phyloP scores from a whole-genome alignment of 1,284 basidiomycete species.

The Anthracocystis setariae region DNA sequence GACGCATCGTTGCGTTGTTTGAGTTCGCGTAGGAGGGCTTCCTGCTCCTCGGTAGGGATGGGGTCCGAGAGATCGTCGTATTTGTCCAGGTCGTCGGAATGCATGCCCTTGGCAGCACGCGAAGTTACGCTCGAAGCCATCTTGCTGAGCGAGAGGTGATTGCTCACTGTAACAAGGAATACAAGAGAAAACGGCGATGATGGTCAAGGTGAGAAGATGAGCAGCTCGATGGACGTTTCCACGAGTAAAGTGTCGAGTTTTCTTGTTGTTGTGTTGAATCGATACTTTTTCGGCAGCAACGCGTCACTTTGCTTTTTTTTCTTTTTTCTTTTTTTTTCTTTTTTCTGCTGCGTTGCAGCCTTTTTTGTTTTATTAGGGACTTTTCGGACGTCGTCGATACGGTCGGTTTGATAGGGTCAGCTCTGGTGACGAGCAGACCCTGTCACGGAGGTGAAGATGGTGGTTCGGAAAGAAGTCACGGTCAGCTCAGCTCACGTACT shows the following conservation, averaged over 20 bases:
- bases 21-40: conserved; percentile 53
- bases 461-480: too few species aligned
- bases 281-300: conserved; percentile 18
- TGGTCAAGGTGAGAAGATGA: too few species aligned
- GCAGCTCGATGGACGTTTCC: too few species aligned
- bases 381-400: too few species aligned
- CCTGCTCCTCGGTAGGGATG: conserved; percentile 58
- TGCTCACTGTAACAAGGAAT: not conserved
- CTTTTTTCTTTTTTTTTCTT: too few species aligned
- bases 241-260: conserved; percentile 2
- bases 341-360: too few species aligned
- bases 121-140: conserved; percentile 17
- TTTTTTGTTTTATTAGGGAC: too few species aligned
- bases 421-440: too few species aligned
- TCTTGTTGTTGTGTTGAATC: conserved; percentile 4
- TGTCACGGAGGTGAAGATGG: too few species aligned
- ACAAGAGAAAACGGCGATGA: not conserved
- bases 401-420: too few species aligned
- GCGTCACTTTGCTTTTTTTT: conserved; percentile 19
- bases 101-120: conserved; percentile 18
- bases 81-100: conserved; percentile 44
- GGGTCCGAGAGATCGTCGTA: conserved; percentile 53
- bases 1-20: conserved; percentile 55
- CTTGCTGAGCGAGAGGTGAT: not conserved
- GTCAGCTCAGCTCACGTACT: too few species aligned